A percentile compares a stretch with the other conserved stretches of the same genome.
phyloP scores from a whole-genome alignment of 768 basidiomycete genomes.

The Hericium coralloides region DNA sequence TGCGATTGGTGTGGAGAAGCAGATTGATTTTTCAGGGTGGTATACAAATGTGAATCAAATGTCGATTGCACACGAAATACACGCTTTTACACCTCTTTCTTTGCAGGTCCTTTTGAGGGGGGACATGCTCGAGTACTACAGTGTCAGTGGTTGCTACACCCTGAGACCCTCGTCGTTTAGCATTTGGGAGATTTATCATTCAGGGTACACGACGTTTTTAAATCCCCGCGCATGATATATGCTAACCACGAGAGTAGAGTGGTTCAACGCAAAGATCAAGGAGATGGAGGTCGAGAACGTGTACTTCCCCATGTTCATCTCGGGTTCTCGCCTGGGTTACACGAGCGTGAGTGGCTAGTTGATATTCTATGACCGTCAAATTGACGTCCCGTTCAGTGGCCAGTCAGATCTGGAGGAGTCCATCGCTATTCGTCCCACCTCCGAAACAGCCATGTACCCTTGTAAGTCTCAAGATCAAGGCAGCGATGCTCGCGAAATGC shows the following conservation, averaged over 20 bases:
- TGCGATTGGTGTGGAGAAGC: conserved; percentile 92
- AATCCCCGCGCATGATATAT: not conserved
- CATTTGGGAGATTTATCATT: conserved; percentile 95
- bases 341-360: conserved; percentile 58
- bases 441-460: conserved; percentile 99
- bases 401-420: conserved; percentile 92
- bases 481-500: not conserved
- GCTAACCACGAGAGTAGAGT: conserved; percentile 37
- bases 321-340: conserved; percentile 99
- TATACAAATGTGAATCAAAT: conserved; percentile 68
- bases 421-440: conserved; percentile 96
- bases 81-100: too few species aligned
- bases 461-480: conserved; percentile 40
- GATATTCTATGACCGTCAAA: too few species aligned
- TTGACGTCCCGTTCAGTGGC: conserved; percentile 43
- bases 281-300: conserved; percentile 93
- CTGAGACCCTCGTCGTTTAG: conserved; percentile 96
- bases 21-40: conserved; percentile 91
- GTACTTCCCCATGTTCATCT: conserved; percentile 99
- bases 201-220: conserved; percentile 53
- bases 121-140: conserved; percentile 99
- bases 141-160: conserved; percentile 97
- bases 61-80: too few species aligned
- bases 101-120: conserved; percentile 88
- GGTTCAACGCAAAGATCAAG: conserved; percentile 92